These are phyloP conservation scores for Colletotrichum kahawae DNA, from an alignment of 2,329 filamentous ascomycete genomes.

Conservation along the genomic window DNA sequence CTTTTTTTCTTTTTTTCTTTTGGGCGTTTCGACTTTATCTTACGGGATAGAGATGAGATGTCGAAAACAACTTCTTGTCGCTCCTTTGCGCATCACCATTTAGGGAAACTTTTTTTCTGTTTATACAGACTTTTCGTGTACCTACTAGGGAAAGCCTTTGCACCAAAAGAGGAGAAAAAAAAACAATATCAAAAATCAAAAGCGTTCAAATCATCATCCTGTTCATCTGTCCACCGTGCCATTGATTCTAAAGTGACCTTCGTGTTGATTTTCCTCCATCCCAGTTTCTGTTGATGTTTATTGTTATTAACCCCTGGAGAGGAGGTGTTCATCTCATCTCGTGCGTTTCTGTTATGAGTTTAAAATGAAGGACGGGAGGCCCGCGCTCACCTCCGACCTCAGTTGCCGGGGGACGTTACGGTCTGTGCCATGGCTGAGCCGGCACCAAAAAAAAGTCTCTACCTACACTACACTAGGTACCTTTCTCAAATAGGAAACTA, in stretches of 20 bases:
- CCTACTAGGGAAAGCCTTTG: not conserved
- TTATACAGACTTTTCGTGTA: not conserved
- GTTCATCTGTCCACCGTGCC: not conserved
- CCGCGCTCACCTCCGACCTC: not conserved
- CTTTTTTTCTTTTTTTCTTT: not conserved
- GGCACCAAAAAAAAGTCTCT: not conserved
- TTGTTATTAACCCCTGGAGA: not conserved
- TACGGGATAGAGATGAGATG: not conserved
- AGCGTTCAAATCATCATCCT: not conserved
- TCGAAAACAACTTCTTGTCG: not conserved
- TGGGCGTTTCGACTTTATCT: not conserved
- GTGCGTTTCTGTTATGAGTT: not conserved
- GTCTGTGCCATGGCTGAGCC: not conserved
- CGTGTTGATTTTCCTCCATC: not conserved
- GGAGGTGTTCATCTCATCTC: not conserved
- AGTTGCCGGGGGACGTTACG: not conserved
- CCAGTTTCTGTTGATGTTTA: not conserved
- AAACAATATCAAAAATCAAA: not conserved
- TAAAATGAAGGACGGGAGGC: conserved; percentile 3
- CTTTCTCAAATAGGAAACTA: not conserved
- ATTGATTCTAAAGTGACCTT: not conserved
- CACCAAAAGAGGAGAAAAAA: not conserved
- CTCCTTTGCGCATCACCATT: not conserved
- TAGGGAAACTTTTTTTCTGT: not conserved
- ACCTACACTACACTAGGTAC: not conserved